Conservation (phyloP, 768 basidiomycete species). For the Porpolomopsis calyptriformis region DNA sequence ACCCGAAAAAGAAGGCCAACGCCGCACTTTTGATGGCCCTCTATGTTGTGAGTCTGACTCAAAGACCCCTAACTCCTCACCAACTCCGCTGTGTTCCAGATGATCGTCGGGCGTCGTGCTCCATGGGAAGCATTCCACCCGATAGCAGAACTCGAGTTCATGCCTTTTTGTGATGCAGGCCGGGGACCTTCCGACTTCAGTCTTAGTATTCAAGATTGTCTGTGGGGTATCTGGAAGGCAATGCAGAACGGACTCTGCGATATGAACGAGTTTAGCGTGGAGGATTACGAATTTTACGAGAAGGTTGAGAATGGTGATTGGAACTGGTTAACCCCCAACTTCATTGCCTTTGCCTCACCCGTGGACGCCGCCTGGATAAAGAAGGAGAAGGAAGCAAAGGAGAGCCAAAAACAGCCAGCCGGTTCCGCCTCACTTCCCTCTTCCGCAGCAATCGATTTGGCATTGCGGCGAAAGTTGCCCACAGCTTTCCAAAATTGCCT, state of each 20-base stretch:
- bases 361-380: slow-evolving; percentile 76
- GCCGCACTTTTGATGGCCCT: slow-evolving; percentile 90
- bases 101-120: slow-evolving; percentile 82
- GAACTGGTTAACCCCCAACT: slow-evolving; percentile 90
- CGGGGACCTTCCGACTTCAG: slow-evolving; percentile 88
- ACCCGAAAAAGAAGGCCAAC: slow-evolving; percentile 83
- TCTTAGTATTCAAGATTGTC: slow-evolving; percentile 85
- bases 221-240: slow-evolving; percentile 81
- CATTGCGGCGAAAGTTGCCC: slow-evolving; percentile 68
- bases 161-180: slow-evolving; percentile 94
- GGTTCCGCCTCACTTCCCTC: slow-evolving; percentile 18
- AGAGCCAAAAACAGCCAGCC: slow-evolving; percentile 21
- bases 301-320: slow-evolving; percentile 94
- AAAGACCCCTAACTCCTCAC: slow-evolving; percentile 21
- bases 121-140: slow-evolving; percentile 96
- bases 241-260: slow-evolving; percentile 90
- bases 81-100: slow-evolving; percentile 34
- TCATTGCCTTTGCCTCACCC: slow-evolving; percentile 91
- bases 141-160: slow-evolving; percentile 83
- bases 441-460: slow-evolving; percentile 33
- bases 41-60: slow-evolving; percentile 67
- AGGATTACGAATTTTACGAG: slow-evolving; percentile 90
- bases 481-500: slow-evolving; percentile 83
- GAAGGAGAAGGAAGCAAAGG: slow-evolving; percentile 54
- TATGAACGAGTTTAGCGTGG: slow-evolving; percentile 86